phyloP scores from a whole-genome alignment of 331 rosid genomes.

The Quercus phellos region DNA sequence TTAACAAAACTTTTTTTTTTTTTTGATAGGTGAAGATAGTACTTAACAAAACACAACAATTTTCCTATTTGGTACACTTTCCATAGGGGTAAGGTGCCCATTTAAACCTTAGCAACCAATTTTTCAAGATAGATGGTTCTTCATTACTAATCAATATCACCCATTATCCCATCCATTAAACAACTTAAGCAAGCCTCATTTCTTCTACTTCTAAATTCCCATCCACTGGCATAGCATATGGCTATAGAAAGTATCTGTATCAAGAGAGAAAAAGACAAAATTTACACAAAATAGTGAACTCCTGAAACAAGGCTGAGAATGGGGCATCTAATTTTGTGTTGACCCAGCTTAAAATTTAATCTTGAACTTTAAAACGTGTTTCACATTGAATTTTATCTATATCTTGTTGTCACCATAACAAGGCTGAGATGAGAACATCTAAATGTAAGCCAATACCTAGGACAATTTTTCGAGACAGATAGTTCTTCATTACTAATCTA shows the following conservation, averaged over 20 bases:
- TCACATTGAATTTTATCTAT: background rate
- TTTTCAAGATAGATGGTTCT: background rate
- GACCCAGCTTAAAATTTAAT: background rate
- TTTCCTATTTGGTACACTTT: background rate
- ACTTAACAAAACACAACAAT: background rate
- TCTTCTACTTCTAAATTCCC: too few relatives aligned
- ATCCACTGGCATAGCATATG: too few relatives aligned
- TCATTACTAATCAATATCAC: background rate
- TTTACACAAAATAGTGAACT: background rate
- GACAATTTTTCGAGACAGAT: background rate
- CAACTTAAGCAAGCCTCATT: background rate
- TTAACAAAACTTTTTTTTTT: too few relatives aligned
- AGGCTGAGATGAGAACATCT: background rate
- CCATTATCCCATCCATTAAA: background rate
- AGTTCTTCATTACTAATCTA: background rate
- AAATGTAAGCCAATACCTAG: background rate
- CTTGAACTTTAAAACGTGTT: background rate
- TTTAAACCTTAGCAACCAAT: background rate
- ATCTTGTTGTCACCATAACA: background rate
- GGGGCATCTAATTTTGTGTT: background rate
- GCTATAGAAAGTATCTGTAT: background rate
- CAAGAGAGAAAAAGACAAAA: background rate
- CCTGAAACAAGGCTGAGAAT: background rate
- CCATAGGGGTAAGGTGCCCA: background rate
- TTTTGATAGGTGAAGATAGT: too few relatives aligned